Conservation (phyloP, 768 basidiomycete species). For the Hemileccinum rubropunctum region DNA sequence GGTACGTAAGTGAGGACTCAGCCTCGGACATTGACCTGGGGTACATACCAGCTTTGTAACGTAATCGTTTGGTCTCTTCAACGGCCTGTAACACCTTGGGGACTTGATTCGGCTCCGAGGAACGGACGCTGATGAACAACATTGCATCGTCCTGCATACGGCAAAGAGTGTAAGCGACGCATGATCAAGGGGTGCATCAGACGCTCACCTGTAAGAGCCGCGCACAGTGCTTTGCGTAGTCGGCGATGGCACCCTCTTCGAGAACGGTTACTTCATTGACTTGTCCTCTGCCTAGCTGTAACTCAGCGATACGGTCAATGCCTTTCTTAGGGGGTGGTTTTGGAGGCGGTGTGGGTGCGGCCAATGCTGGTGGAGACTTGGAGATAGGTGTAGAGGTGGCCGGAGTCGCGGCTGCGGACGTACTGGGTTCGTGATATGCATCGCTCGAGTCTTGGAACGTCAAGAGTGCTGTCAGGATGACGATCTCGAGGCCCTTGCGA, state of each 20-base stretch:
- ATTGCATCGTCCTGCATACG: constrained; percentile 67
- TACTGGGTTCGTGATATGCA: constrained; percentile 40
- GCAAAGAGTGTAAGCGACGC: not conserved
- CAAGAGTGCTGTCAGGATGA: constrained; percentile 70
- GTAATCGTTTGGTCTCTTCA: constrained; percentile 73
- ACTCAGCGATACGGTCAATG: constrained; percentile 65
- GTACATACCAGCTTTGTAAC: constrained; percentile 65
- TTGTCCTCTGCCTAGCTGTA: constrained; percentile 64
- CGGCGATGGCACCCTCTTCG: constrained; percentile 58
- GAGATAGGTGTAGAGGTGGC: not conserved
- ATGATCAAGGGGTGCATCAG: not conserved
- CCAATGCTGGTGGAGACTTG: not conserved
- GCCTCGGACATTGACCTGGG: not conserved
- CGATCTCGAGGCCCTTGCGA: constrained; percentile 82
- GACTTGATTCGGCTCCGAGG: constrained; percentile 59
- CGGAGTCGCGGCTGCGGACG: constrained; percentile 7
- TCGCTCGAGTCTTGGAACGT: constrained; percentile 77
- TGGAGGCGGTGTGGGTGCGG: constrained; percentile 47
- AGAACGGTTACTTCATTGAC: constrained; percentile 73
- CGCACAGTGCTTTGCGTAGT: constrained; percentile 70
- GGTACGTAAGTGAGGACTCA: constrained; percentile 27
- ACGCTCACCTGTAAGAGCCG: constrained; percentile 55
- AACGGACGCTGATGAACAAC: constrained; percentile 73
- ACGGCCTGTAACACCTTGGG: constrained; percentile 80
- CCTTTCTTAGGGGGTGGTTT: constrained; percentile 65